Evolutionary conservation across 2,329 filamentous ascomycete species (phyloP), one percentile per base, ranked within the genome.

Genomic region (Phialophora verrucosa): DNA sequence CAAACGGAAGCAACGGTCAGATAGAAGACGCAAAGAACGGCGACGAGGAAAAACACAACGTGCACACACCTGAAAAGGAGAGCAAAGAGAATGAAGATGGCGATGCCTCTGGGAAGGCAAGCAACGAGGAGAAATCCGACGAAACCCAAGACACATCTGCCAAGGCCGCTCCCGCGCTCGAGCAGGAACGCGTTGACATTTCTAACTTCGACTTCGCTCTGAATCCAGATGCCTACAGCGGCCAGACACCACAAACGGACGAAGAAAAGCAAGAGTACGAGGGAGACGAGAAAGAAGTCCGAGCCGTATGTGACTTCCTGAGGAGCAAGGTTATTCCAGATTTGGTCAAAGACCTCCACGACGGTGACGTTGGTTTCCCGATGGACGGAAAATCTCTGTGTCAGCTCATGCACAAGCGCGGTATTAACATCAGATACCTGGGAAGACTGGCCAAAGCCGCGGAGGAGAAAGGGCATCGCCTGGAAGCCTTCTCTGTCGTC

Each of bases 351-450:
- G 94, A 99, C 74, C 86, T 99, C 65, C 90, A 91, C 75, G 92
- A 96, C 71, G 93, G 92, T 6, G 94, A 99, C 72, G 90, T 97
- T 71, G 95, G 94, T 74, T 98, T 98, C 83, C 95, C 95, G 12
- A 97, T 98, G 92, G 96, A 99, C 74, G 95, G 95, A n/a, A 87
- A 91, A 75, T 97, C 94, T 23, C 84, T 99, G 65, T 92, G 90
- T 74, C 88, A 89, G 71, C 86, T 97, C 59, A 84, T 99, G 75
- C 95, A 99, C 83, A 97, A 97, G 84, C 91, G 94, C 50, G 95
- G 95, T 80, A 93, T 99, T 82, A 99, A 99, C 81, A 86, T 98
- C 69, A 88, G 96, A 75, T 99, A 99, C 78, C 85, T 98, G n/a
- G 95, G 95, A 71, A 90, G 89, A 78, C 80, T 99, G 69, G 90